Evolutionary conservation across 108 stramenopile genomes (phyloP), one percentile per base, ranked within the genome.

Genomic region (Craspedostauros australis): DNA sequence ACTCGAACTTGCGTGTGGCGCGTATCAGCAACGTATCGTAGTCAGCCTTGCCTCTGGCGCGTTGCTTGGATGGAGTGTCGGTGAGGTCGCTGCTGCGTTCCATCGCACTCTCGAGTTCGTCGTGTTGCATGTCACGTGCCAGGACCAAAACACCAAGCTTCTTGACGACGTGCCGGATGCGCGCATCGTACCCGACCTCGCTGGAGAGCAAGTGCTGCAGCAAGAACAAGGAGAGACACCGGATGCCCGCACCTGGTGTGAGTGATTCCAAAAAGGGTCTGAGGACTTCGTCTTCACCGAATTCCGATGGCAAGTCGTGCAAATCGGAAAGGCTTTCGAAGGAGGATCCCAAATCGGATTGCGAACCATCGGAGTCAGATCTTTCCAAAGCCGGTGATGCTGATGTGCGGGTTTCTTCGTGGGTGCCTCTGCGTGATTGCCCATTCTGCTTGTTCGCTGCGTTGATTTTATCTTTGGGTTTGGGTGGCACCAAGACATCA

Each of bases 1-100:
- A 52, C 67, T 91, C 89, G 60, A 86, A 91, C 48, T 84, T 86
- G 15, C 89, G 75, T 14, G 85, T 75, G 0, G 89, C 89, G 31
- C 75, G 64, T 21, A 54, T 47, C 19, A 79, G 48, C 36, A 68
- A 49, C 18, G 43, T 63, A 18, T 64, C 50, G 2, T 46, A 50
- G 50, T 64, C 7, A 25, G 14, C 21, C 4, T 21, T 34, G 16
- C 28, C 29, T 41, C 20, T 8, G 54, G 25, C 9, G 25, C 44
- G 29, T 28, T n/a, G n/a, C n/a, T n/a, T n/a, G n/a, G n/a, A n/a
- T n/a, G n/a, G n/a, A n/a, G 18, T 25, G 2, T 43, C 8, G 0
- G 6, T 31, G 19, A 21, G 6, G 15, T 39, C 40, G 36, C 14
- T 53, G 22, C 21, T 51, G 32, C 16, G 30, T 19, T 42, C 16